phyloP scores from a whole-genome alignment of 768 basidiomycete species.

The Crassisporium funariophilum region DNA sequence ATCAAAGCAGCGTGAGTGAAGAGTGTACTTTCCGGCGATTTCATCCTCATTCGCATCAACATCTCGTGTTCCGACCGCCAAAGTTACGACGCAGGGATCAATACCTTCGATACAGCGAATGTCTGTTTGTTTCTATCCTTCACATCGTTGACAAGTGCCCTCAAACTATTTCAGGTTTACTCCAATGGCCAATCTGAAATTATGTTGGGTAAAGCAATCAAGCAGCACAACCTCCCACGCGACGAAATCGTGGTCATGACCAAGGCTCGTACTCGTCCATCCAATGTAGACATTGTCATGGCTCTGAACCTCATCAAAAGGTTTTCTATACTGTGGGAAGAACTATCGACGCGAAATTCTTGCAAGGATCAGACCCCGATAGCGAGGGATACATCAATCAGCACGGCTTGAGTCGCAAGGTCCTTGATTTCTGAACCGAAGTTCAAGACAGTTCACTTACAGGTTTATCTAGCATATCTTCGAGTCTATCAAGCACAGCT shows the following conservation, averaged over 20 bases:
- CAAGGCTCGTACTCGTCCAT: slow-evolving; percentile 43
- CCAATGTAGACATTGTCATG: too few species aligned
- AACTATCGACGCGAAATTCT: slow-evolving; percentile 16
- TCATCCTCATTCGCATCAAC: too few species aligned
- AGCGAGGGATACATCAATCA: slow-evolving; percentile 57
- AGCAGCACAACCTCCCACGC: slow-evolving; percentile 64
- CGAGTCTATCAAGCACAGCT: slow-evolving; percentile 59
- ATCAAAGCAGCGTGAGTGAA: slow-evolving; percentile 51
- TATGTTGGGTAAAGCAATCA: slow-evolving; percentile 73
- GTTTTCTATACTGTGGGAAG: slow-evolving; percentile 35
- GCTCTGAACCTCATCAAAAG: slow-evolving; percentile 27
- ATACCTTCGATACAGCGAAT: slow-evolving; percentile 63
- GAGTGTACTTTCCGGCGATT: too few species aligned
- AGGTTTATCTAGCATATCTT: slow-evolving; percentile 61
- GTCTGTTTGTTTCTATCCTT: slow-evolving; percentile 23
- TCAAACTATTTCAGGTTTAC: slow-evolving; percentile 45
- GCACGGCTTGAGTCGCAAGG: slow-evolving; percentile 43
- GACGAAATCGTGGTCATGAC: slow-evolving; percentile 80
- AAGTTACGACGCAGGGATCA: slow-evolving; percentile 64
- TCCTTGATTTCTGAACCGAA: slow-evolving; percentile 1
- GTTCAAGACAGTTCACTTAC: slow-evolving; percentile 15
- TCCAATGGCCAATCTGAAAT: slow-evolving; percentile 68
- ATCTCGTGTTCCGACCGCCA: not conserved
- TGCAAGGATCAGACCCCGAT: slow-evolving; percentile 27
- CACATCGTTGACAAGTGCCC: not conserved